Percentiles rank a stretch among this genome's conserved stretches.
phyloP scores from a whole-genome alignment of 148 eudicot species.

The Vaccinium corymbosum region DNA sequence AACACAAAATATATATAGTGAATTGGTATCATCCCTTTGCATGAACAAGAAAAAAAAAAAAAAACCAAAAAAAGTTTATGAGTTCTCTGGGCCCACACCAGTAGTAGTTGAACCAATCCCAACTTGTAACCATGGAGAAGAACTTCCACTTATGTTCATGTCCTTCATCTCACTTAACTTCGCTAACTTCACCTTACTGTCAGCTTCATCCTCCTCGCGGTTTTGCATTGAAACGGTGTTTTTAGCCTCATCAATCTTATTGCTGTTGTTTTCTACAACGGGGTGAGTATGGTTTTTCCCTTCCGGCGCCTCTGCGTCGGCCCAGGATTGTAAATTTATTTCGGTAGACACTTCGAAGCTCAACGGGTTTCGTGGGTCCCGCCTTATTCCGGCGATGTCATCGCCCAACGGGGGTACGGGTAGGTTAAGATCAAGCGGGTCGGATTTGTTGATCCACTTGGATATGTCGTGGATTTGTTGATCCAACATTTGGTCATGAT shows the following conservation, averaged over 20 bases:
- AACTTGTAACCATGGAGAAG: conserved; percentile 74
- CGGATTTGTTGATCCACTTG: conserved; percentile 26
- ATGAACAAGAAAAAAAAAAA: neutral
- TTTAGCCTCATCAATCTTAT: neutral
- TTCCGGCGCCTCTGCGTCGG: conserved; percentile 13
- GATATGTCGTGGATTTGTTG: neutral
- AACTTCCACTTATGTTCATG: conserved; percentile 33
- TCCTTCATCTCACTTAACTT: conserved; percentile 70
- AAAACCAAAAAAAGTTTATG: neutral
- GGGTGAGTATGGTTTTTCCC: conserved; percentile 12
- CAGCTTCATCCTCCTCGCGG: conserved; percentile 68
- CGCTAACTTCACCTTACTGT: conserved; percentile 61
- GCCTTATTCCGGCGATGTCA: conserved; percentile 26
- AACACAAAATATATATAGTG: neutral
- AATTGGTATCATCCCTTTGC: neutral
- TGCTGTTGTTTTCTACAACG: neutral
- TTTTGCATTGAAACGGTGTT: conserved; percentile 16
- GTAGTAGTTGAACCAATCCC: conserved; percentile 56
- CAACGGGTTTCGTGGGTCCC: conserved; percentile 44
- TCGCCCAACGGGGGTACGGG: conserved; percentile 36
- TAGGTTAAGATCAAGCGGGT: conserved; percentile 58
- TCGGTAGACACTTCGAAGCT: conserved; percentile 66
- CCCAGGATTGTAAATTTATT: conserved; percentile 50
- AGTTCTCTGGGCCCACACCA: conserved; percentile 34
- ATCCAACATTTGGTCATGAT: neutral